Percentiles rank a stretch among this genome's conserved stretches.
These are phyloP conservation scores for Colletotrichum trifolii DNA, from an alignment of 2,329 filamentous ascomycete genomes.

Conservation along the genomic window DNA sequence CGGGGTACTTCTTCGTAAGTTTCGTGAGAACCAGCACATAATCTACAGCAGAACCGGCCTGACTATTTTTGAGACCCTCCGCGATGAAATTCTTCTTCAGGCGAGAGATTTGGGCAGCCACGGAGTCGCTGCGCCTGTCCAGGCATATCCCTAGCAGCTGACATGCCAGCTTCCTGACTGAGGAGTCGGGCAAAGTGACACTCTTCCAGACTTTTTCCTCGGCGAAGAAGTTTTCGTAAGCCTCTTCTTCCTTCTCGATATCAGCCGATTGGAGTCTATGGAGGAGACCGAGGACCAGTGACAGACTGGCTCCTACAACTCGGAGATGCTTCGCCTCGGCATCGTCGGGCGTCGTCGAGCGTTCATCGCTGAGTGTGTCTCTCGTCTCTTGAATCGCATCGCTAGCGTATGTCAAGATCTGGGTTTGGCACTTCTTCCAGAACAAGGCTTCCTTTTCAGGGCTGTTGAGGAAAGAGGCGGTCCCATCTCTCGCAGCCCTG, in stretches of 20 bases:
- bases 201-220: slow-evolving; percentile 75
- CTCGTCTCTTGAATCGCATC: slow-evolving; percentile 84
- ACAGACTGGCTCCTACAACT: slow-evolving; percentile 70
- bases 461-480: slow-evolving; percentile 80
- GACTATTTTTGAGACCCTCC: slow-evolving; percentile 78
- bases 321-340: slow-evolving; percentile 86
- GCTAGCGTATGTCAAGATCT: slow-evolving; percentile 84
- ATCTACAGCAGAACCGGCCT: slow-evolving; percentile 79
- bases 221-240: slow-evolving; percentile 74
- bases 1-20: slow-evolving; percentile 73
- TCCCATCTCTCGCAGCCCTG: slow-evolving; percentile 80
- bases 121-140: slow-evolving; percentile 55
- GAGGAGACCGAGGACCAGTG: slow-evolving; percentile 65
- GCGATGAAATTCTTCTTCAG: slow-evolving; percentile 72
- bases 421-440: slow-evolving; percentile 82
- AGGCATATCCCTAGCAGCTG: slow-evolving; percentile 63
- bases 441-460: slow-evolving; percentile 82
- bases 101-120: slow-evolving; percentile 61
- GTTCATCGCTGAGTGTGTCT: slow-evolving; percentile 87
- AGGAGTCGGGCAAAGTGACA: slow-evolving; percentile 70
- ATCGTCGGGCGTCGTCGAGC: slow-evolving; percentile 85
- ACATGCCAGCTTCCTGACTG: slow-evolving; percentile 62
- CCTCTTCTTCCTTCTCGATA: slow-evolving; percentile 67
- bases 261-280: slow-evolving; percentile 61
- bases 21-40: slow-evolving; percentile 74